phyloP scores from a whole-genome alignment of 257 asterid species.

The Gardenia jasminoides region DNA sequence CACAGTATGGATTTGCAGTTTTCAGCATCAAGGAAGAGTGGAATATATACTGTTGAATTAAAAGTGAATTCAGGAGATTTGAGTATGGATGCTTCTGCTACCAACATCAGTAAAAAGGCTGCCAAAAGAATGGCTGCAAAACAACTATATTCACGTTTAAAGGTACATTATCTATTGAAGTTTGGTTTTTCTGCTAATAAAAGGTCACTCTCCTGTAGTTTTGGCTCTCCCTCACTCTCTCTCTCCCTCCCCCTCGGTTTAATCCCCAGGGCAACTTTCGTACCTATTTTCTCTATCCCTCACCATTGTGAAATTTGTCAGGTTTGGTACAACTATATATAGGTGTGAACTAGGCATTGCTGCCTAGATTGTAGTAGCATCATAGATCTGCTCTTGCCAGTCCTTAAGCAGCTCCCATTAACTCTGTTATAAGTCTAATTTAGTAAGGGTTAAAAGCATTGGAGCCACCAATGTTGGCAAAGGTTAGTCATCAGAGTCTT shows the following conservation, averaged over 20 bases:
- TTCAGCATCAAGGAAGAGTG: slow-evolving; percentile 42
- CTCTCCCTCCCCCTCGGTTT: too few relatives aligned
- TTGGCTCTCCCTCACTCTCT: not conserved
- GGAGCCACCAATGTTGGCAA: not conserved
- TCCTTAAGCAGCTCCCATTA: not conserved
- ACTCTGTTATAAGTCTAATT: not conserved
- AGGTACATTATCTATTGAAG: slow-evolving; percentile 43
- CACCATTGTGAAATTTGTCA: not conserved
- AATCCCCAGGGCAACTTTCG: not conserved
- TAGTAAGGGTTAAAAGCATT: not conserved
- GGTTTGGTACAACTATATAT: not conserved
- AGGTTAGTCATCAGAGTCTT: not conserved
- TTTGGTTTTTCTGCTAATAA: not conserved
- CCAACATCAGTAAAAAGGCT: slow-evolving; percentile 48
- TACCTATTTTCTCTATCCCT: not conserved
- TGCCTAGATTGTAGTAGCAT: not conserved
- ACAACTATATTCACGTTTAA: slow-evolving; percentile 42
- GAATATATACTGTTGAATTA: slow-evolving; percentile 46
- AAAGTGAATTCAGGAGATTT: slow-evolving; percentile 44
- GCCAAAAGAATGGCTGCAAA: slow-evolving; percentile 62
- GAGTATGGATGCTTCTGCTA: slow-evolving; percentile 40
- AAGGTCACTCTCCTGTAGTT: not conserved
- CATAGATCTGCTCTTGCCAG: not conserved
- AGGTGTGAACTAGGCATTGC: not conserved
- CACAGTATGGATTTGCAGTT: slow-evolving; percentile 48